Percentiles rank a stretch among this genome's conserved stretches.
These are phyloP conservation scores for Russula sp. DNA, from an alignment of 768 basidiomycete genomes.

Conservation along the genomic window DNA sequence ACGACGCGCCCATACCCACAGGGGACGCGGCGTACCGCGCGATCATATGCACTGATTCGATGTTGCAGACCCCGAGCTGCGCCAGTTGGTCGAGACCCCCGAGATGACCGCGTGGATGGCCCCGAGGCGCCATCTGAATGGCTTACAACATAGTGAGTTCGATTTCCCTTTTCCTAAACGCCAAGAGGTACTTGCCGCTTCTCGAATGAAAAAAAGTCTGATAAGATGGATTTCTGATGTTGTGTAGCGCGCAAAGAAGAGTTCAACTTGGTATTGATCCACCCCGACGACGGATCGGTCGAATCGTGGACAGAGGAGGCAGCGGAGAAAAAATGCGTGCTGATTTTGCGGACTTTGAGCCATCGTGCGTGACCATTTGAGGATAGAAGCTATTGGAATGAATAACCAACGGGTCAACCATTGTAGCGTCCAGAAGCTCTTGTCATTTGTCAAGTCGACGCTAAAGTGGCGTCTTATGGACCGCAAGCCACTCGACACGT, in stretches of 20 bases:
- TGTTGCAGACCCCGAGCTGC: slow-evolving; percentile 52
- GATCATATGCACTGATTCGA: slow-evolving; percentile 44
- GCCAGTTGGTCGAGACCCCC: slow-evolving; percentile 47
- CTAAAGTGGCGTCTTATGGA: slow-evolving; percentile 46
- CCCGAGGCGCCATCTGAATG: slow-evolving; percentile 47
- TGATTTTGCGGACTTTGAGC: slow-evolving; percentile 45
- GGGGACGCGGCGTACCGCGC: slow-evolving; percentile 65
- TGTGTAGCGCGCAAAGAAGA: slow-evolving; percentile 37
- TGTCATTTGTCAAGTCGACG: slow-evolving; percentile 40
- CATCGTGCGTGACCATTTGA: slow-evolving; percentile 34
- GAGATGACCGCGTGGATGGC: slow-evolving; percentile 63
- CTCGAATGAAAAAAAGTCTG: not conserved
- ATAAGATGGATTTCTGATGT: not conserved
- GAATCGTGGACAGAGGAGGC: slow-evolving; percentile 46
- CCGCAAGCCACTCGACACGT: slow-evolving; percentile 40
- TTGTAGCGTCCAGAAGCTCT: slow-evolving; percentile 39
- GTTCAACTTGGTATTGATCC: slow-evolving; percentile 41
- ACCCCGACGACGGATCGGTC: slow-evolving; percentile 42
- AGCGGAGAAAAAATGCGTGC: slow-evolving; percentile 45
- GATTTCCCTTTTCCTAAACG: not conserved
- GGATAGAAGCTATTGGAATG: too few relatives aligned
- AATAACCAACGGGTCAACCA: not conserved
- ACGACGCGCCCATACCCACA: slow-evolving; percentile 47
- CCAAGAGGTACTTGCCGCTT: not conserved
- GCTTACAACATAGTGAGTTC: slow-evolving; percentile 44